Evolutionary conservation across 768 basidiomycete species (phyloP), one percentile per base, ranked within the genome.

Genomic region (Mycena epipterygia): DNA sequence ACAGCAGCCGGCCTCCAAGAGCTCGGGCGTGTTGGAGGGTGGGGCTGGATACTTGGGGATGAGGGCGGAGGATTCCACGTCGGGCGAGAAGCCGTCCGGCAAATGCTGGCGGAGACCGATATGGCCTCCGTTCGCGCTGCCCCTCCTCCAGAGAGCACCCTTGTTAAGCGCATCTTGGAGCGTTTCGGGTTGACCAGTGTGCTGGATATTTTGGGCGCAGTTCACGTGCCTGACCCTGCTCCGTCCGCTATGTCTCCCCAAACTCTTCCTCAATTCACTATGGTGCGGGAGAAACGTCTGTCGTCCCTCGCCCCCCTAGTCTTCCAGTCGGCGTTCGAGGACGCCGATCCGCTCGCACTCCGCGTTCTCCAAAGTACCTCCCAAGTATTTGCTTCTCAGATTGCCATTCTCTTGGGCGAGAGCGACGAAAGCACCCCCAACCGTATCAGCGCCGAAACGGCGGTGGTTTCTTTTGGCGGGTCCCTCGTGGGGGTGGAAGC

Each of bases 41-140:
- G 91, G 92, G 93, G 94, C 0, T 94, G 93, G 92, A 89, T 95
- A 23, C 83, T 95, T 14, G 93, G 94, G 9, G 94, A 95, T 76
- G 94, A 95, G 77, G 95, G 95, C 14, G 90, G 93, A 25, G 94
- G 94, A 14, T 95, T 88, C 75, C 87, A 92, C 76, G 90, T 95
- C 67, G 95, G 95, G 8, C 85, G 92, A 41, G 93, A 93, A 76
- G 87, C 94, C 0, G 76, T 95, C 25, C 90, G 94, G 5, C 87
- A 91, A 70, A 86, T 95, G 56, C 81, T 93, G 55, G 71, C 83
- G 9, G 88, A 89, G 60, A 82, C 86, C 37, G 92, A 93, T 71
- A 76, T 79, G 32, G 82, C 87, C 25, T 87, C 88, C 4, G 81
- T 87, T 8, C 68, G 72, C n/a, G 79, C 78, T 2, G 69, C 62